A percentile compares a stretch with the other conserved stretches of the same genome.
Conservation (phyloP, 768 basidiomycete genomes). For the Pseudohyphozyma bogoriensis region DNA sequence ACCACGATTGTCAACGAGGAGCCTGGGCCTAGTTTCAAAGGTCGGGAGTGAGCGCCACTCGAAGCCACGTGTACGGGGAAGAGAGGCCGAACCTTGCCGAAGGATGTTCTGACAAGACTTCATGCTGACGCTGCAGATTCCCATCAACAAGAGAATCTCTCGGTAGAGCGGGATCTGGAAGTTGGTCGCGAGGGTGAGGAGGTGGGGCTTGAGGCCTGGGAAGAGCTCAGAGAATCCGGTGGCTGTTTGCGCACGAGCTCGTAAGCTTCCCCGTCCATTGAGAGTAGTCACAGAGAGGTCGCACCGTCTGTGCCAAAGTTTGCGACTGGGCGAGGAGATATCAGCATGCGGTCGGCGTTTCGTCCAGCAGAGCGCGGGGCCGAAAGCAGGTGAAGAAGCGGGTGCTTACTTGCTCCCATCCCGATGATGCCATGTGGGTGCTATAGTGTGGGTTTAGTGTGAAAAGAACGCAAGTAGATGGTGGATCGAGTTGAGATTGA, state of each 20-base stretch:
- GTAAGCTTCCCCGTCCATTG: background rate
- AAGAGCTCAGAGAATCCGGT: slow-evolving; percentile 82
- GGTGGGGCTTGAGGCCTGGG: slow-evolving; percentile 84
- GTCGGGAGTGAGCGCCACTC: background rate
- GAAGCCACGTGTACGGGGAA: background rate
- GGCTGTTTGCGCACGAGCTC: too few species aligned
- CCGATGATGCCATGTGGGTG: slow-evolving; percentile 99
- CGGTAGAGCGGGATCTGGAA: slow-evolving; percentile 89
- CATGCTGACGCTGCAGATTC: slow-evolving; percentile 87
- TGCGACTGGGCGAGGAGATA: slow-evolving; percentile 55
- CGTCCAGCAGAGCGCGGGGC: too few species aligned
- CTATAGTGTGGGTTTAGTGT: slow-evolving; percentile 48
- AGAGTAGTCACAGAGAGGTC: slow-evolving; percentile 41
- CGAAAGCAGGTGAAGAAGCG: background rate
- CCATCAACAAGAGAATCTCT: slow-evolving; percentile 60
- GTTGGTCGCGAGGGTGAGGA: slow-evolving; percentile 75
- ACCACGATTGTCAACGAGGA: slow-evolving; percentile 84
- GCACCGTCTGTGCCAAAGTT: slow-evolving; percentile 84
- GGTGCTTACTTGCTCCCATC: slow-evolving; percentile 53
- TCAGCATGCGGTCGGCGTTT: slow-evolving; percentile 49
- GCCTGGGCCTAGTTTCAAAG: slow-evolving; percentile 39
- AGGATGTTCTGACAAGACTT: slow-evolving; percentile 82
- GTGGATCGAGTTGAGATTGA: background rate
- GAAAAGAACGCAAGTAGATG: too few species aligned
- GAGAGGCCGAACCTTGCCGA: slow-evolving; percentile 39